Conservation (phyloP, 768 basidiomycete species). For the Amanita polypyramis region DNA sequence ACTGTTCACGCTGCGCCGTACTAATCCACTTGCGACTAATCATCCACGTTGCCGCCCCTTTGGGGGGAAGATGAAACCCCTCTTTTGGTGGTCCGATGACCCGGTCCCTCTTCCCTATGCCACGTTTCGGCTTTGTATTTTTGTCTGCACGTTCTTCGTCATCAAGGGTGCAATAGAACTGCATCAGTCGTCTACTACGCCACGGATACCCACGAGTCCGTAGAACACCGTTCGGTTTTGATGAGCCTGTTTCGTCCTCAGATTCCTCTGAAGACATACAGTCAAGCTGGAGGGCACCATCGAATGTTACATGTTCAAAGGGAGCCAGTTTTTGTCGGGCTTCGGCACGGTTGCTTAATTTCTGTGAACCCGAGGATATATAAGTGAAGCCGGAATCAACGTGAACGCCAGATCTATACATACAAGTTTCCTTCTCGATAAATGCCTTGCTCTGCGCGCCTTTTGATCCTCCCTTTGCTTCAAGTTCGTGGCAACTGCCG, state of each 20-base stretch:
- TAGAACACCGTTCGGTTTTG: conserved; percentile 26
- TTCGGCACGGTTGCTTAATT: conserved; percentile 56
- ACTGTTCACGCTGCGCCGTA: conserved; percentile 27
- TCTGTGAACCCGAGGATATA: conserved; percentile 28
- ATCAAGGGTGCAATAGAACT: conserved; percentile 53
- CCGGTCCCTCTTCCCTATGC: conserved; percentile 45
- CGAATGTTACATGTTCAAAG: conserved; percentile 56
- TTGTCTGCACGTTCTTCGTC: conserved; percentile 39
- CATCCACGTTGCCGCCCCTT: conserved; percentile 65
- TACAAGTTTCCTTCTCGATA: conserved; percentile 54
- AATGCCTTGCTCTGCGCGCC: conserved; percentile 48
- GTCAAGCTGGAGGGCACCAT: conserved; percentile 59
- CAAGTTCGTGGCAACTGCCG: conserved; percentile 26
- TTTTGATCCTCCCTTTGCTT: conserved; percentile 52
- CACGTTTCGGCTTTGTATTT: conserved; percentile 42
- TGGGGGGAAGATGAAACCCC: conserved; percentile 47
- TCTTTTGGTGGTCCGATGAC: conserved; percentile 45
- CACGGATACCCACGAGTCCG: conserved; percentile 51
- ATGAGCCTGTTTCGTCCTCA: conserved; percentile 33
- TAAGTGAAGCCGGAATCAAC: conserved; percentile 7
- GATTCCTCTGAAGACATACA: conserved; percentile 82
- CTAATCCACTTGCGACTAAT: conserved; percentile 57
- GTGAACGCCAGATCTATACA: conserved; percentile 17
- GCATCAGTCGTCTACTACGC: conserved; percentile 56
- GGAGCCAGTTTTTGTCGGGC: conserved; percentile 39